Conservation (phyloP, 208 protist species). For the Herpetomonas samuelpessoai region DNA sequence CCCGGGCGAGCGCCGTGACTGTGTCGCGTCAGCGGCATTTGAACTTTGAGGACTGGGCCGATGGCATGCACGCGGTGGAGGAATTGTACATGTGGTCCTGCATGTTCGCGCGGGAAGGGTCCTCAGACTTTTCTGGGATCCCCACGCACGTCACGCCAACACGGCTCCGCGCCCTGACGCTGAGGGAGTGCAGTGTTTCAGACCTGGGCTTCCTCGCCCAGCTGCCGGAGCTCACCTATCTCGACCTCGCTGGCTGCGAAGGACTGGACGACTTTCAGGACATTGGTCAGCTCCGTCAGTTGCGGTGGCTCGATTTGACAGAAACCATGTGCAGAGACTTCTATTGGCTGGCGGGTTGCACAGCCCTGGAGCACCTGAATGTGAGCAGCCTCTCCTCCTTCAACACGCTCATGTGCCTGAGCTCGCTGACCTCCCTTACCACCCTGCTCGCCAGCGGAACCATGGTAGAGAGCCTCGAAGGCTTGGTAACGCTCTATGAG, state of each 20-base stretch:
- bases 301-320: constrained; percentile 17
- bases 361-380: constrained; percentile 11
- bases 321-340: not conserved
- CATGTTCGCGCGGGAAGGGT: no score
- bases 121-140: no score
- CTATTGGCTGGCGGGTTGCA: constrained; percentile 4
- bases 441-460: not conserved
- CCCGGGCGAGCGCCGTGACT: not conserved
- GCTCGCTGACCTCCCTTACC: not conserved
- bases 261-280: not conserved
- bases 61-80: no score
- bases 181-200: not conserved
- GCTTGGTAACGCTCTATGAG: not conserved
- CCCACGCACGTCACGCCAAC: not conserved
- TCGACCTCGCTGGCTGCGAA: not conserved
- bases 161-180: not conserved
- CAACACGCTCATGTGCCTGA: not conserved
- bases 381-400: constrained; percentile 7
- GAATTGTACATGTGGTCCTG: no score
- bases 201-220: not conserved
- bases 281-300: constrained; percentile 2
- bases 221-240: not conserved
- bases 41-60: no score
- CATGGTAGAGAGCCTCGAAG: not conserved
- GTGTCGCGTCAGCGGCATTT: not conserved